These are phyloP conservation scores for Verticillium klebahnii DNA, from an alignment of 2,329 filamentous ascomycete genomes.

Conservation along the genomic window DNA sequence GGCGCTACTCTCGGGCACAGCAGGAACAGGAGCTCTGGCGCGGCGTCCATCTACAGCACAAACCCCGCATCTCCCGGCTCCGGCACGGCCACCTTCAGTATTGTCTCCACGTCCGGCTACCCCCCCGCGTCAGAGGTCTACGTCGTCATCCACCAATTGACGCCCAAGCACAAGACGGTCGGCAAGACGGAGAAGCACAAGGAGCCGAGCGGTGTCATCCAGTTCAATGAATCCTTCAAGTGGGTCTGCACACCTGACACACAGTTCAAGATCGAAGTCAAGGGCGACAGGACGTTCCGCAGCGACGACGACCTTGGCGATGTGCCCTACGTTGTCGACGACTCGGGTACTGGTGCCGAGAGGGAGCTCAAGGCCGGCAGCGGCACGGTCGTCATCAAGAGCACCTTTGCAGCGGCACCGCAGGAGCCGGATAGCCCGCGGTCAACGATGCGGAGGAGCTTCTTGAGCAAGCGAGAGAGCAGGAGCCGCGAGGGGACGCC, in stretches of 20 bases:
- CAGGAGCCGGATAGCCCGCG: constrained; percentile 45
- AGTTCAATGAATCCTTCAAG: constrained; percentile 76
- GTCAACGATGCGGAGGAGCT: constrained; percentile 44
- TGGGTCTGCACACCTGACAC: constrained; percentile 73
- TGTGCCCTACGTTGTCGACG: constrained; percentile 85
- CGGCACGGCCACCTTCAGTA: constrained; percentile 74
- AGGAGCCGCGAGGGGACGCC: constrained; percentile 37
- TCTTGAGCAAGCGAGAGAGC: constrained; percentile 50
- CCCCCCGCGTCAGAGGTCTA: constrained; percentile 75
- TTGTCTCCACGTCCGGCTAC: constrained; percentile 76
- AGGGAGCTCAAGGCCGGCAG: constrained; percentile 71
- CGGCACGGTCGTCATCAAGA: constrained; percentile 69
- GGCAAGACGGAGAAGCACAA: constrained; percentile 94
- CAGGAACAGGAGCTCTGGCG: constrained; percentile 56
- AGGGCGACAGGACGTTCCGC: constrained; percentile 80
- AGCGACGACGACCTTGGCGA: constrained; percentile 83
- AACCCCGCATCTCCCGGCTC: constrained; percentile 56
- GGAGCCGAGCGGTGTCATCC: constrained; percentile 57
- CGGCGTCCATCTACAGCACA: constrained; percentile 62
- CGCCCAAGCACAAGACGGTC: constrained; percentile 69
- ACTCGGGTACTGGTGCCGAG: constrained; percentile 61
- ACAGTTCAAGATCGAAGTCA: constrained; percentile 81
- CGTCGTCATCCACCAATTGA: constrained; percentile 64
- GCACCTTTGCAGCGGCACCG: constrained; percentile 55
- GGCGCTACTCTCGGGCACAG: constrained; percentile 30